Percentiles rank a stretch among this genome's conserved stretches.
phyloP scores from a whole-genome alignment of 495 filamentous ascomycete genomes.

The Clohesyomyces aquaticus region DNA sequence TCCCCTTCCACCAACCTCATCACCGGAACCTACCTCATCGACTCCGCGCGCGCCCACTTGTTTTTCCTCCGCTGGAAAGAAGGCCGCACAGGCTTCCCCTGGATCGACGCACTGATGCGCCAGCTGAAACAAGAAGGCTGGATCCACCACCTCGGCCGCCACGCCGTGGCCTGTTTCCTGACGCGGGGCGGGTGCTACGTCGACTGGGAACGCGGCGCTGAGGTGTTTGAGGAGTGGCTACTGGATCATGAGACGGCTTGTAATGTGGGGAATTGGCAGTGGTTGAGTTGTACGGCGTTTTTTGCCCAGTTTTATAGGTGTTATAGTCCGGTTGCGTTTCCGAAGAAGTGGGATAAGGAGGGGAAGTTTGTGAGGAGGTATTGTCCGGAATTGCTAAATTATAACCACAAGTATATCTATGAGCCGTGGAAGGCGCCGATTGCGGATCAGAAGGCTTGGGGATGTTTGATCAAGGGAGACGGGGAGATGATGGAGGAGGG shows the following conservation, averaged over 20 bases:
- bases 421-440: constrained; percentile 73
- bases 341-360: constrained; percentile 67
- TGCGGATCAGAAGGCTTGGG: constrained; percentile 62
- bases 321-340: constrained; percentile 69
- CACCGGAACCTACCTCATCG: constrained; percentile 59
- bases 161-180: constrained; percentile 73
- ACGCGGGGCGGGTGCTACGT: constrained; percentile 75
- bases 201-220: constrained; percentile 72
- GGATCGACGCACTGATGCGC: constrained; percentile 76
- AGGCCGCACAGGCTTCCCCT: constrained; percentile 70
- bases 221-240: constrained; percentile 73
- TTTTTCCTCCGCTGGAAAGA: constrained; percentile 68
- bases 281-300: constrained; percentile 74
- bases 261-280: constrained; percentile 75
- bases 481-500: constrained; percentile 44
- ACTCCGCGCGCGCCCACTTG: constrained; percentile 58
- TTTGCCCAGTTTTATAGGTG: constrained; percentile 66
- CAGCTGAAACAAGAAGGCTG: constrained; percentile 70
- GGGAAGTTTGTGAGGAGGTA: constrained; percentile 63
- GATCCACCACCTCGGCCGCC: constrained; percentile 75
- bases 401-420: constrained; percentile 70
- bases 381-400: constrained; percentile 62
- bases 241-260: constrained; percentile 72
- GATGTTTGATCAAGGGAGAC: constrained; percentile 60
- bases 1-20: constrained; percentile 47